Base-by-base conservation (phyloP, 2,329 filamentous ascomycete species). In the Fusarium acutatum region DNA sequence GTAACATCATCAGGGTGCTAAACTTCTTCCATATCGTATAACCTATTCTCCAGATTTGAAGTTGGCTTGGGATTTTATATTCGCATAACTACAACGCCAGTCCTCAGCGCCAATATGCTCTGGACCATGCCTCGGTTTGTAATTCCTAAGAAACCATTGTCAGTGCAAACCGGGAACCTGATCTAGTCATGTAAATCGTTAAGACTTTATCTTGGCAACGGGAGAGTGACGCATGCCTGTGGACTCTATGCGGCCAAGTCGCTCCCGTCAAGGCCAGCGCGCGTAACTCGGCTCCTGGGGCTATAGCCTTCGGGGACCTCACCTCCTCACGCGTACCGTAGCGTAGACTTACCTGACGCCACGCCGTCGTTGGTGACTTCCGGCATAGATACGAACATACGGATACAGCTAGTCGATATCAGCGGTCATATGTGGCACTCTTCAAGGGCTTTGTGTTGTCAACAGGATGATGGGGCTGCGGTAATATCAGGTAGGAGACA, bases 121-220 rank as follows among this genome's bases (percentile, higher is more conserved):
- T 11, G 1, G 6, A n/a, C n/a, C n/a, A n/a, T 50, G 17, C 8
- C 12, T 34, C 3, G 17, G 3, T 35, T 11, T 11, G 9, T 20
- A 34, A 6, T 24, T 7, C 4, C 7, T 10, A 12, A 14, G 6
- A 17, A 1, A 6, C 6, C 17, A 24, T 14, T 26, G 17, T 4
- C 17, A 20, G 9, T 20, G 1, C 7, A 35, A 15, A 26, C 24
- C 12, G 47, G 30, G n/a, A 18, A 15, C 47, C 10, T 20, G 9
- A 35, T 35, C 47, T 20, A 52, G 47, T 35, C 30, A 35, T 17
- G n/a, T 12, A 20, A 20, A 26, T 15, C n/a, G 30, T 20, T 52
- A 20, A 20, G 30, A 20, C n/a, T 34, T 34, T 17, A 9, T 30
- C 7, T 49, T 20, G 30, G n/a, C 8, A 20, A 9, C 30, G 17